These are phyloP conservation scores for Ceratocystiopsis minuta DNA, from an alignment of 2,329 filamentous ascomycete genomes.

Conservation along the genomic window DNA sequence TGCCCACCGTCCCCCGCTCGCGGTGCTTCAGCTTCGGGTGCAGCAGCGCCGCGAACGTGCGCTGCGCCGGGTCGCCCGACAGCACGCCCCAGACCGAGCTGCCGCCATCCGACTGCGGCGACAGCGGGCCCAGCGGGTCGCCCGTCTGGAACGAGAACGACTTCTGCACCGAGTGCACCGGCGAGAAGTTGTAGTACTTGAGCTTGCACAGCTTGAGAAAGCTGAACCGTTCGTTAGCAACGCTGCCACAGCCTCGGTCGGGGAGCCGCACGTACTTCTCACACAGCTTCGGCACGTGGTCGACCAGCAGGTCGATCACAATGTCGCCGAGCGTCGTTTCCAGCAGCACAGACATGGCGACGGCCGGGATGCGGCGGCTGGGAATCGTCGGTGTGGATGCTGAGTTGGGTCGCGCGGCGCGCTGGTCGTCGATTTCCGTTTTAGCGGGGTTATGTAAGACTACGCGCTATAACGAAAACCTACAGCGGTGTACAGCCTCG, in stretches of 20 bases:
- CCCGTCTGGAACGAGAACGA: constrained; percentile 94
- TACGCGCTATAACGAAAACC: too few species aligned
- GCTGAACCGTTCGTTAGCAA: constrained; percentile 40
- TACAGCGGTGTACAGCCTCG: too few species aligned
- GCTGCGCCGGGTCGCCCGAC: constrained; percentile 45
- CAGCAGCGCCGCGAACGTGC: constrained; percentile 69
- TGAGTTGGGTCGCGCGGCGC: too few species aligned
- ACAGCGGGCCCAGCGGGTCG: constrained; percentile 77
- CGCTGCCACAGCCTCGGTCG: constrained; percentile 79
- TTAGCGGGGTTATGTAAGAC: too few species aligned
- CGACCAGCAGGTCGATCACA: constrained; percentile 79
- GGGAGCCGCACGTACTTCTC: constrained; percentile 57
- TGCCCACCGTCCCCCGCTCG: constrained; percentile 84
- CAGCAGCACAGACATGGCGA: constrained; percentile 70
- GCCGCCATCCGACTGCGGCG: constrained; percentile 74
- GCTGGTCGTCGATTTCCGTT: too few species aligned
- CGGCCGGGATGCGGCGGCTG: too few species aligned
- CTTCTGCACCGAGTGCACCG: constrained; percentile 80
- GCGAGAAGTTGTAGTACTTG: constrained; percentile 98
- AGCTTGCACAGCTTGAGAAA: constrained; percentile 97
- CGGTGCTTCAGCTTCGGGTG: constrained; percentile 75
- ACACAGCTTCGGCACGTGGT: constrained; percentile 79
- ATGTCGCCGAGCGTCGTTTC: constrained; percentile 90
- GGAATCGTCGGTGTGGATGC: too few species aligned
- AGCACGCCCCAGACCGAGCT: constrained; percentile 82